Base-by-base conservation (phyloP, 495 filamentous ascomycete species). In the Daldinia caldariorum region DNA sequence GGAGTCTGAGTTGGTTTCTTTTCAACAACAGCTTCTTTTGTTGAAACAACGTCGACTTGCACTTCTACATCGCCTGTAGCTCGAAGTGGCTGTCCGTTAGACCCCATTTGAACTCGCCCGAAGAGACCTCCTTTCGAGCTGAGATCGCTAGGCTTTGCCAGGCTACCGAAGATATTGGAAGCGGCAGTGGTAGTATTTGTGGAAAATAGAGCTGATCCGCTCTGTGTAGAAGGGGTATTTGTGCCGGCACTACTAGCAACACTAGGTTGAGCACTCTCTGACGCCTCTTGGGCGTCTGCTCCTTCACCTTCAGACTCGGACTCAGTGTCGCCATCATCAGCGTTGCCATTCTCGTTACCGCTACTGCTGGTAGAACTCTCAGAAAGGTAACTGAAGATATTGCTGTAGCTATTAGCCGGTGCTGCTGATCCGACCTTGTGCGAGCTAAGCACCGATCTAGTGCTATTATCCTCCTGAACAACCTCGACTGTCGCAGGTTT, bases 361-460 rank as follows among this genome's bases (percentile, higher is more conserved):
- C 82, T 84, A 35, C 79, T 80, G 63, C 79, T 81, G 38, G 74
- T 49, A 50, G 80, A 80, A 43, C 82, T 86, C 13, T 84, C 86
- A 1, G 88, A 88, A 38, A 90, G 78, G 62, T 89, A 85, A 56
- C 88, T 83, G 62, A 91, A 91, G 26, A 90, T 89, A 66, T 90
- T 91, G 39, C 76, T 43, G 10, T 38, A 66, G 32, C 43, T 76
- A 3, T 64, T 70, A 12, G 63, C 61, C 32, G 63, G 69, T 13
- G 54, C 54, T 31, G 67, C 54, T 31, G 67, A 65, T 5, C 55
- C 70, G 41, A 62, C n/a, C 54, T 72, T 66, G 26, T 65, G 59
- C 6, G 4, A 51, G 8, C 58, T 53, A 16, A 77, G 60, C 12
- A 75, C 65, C 6, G 75, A 77, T 5, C 60, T 39, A 2, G 62